Conservation (phyloP, 768 basidiomycete genomes). For the Dioszegia hungarica region DNA sequence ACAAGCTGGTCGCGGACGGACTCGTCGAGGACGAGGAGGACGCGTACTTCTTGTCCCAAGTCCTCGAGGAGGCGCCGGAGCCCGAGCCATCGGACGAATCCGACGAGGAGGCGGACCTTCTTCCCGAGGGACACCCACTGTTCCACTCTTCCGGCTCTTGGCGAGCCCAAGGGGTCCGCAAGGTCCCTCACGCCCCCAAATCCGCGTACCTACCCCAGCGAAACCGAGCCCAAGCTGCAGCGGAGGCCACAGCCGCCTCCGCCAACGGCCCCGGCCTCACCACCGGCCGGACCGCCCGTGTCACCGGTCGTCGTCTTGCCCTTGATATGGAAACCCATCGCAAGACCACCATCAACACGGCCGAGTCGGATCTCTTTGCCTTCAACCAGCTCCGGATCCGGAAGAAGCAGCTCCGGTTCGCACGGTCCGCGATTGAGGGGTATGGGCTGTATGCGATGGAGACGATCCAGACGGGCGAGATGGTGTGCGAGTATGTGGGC, state of each 20-base stretch:
- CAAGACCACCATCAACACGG: slow-evolving; percentile 55
- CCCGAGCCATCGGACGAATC: slow-evolving; percentile 10
- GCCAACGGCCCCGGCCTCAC: slow-evolving; percentile 44
- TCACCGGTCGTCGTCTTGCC: slow-evolving; percentile 82
- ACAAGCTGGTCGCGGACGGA: slow-evolving; percentile 53
- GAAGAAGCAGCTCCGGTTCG: slow-evolving; percentile 95
- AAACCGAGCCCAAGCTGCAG: slow-evolving; percentile 48
- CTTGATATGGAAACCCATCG: slow-evolving; percentile 93
- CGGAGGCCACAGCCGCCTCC: slow-evolving; percentile 49
- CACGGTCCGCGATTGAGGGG: slow-evolving; percentile 91
- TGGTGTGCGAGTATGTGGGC: slow-evolving; percentile 99
- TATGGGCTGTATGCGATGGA: slow-evolving; percentile 99
- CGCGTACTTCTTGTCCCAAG: slow-evolving; percentile 59
- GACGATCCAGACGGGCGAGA: slow-evolving; percentile 84
- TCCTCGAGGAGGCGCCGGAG: slow-evolving; percentile 20
- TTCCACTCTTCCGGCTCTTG: slow-evolving; percentile 80
- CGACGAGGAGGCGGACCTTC: slow-evolving; percentile 17
- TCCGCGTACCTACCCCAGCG: slow-evolving; percentile 81
- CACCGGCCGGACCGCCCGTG: slow-evolving; percentile 65
- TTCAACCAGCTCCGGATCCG: slow-evolving; percentile 97
- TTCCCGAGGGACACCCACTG: slow-evolving; percentile 28
- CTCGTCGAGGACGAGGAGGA: slow-evolving; percentile 85
- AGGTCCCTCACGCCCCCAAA: slow-evolving; percentile 86
- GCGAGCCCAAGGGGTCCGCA: slow-evolving; percentile 91
- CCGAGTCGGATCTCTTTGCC: slow-evolving; percentile 72